Evolutionary conservation across 2,329 filamentous ascomycete species (phyloP).

Genomic region (Pseudogymnoascus sp.): DNA sequence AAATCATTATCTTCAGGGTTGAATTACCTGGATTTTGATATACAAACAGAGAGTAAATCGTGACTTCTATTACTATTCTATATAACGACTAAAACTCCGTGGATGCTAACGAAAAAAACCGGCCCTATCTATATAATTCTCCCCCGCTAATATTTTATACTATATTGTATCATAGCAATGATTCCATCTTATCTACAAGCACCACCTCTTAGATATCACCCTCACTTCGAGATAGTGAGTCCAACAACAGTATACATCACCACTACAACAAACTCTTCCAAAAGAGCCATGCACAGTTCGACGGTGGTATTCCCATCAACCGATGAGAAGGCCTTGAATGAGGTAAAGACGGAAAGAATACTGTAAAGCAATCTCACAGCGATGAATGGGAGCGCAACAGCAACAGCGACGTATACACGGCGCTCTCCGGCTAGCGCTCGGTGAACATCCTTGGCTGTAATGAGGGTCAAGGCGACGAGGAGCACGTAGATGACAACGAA

Average conservation of each 20-base stretch:
- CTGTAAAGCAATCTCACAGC: conserved; percentile 27
- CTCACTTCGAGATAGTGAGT: conserved; percentile 9
- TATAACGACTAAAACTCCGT: too few relatives aligned
- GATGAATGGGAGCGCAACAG: conserved; percentile 25
- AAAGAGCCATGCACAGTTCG: conserved; percentile 24
- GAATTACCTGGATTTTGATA: too few relatives aligned
- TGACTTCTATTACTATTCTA: too few relatives aligned
- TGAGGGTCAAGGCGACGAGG: conserved; percentile 16
- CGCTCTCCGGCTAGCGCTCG: conserved; percentile 24
- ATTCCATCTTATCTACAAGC: not conserved
- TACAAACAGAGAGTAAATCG: too few relatives aligned
- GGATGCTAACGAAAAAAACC: not conserved
- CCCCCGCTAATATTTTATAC: not conserved
- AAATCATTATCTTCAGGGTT: too few relatives aligned
- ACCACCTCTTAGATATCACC: not conserved
- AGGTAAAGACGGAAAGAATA: conserved; percentile 23
- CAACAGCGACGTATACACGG: conserved; percentile 23
- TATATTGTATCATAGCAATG: not conserved
- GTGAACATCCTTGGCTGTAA: conserved; percentile 20
- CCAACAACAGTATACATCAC: conserved; percentile 22
- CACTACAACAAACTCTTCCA: conserved; percentile 27
- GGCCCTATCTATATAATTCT: not conserved
- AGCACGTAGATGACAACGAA: conserved; percentile 25
- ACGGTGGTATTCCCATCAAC: conserved; percentile 21
- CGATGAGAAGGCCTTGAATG: conserved; percentile 21